These are phyloP conservation scores for Backusella tarrabulga DNA, from an alignment of 192 early-diverging fungal species.

Conservation along the genomic window DNA sequence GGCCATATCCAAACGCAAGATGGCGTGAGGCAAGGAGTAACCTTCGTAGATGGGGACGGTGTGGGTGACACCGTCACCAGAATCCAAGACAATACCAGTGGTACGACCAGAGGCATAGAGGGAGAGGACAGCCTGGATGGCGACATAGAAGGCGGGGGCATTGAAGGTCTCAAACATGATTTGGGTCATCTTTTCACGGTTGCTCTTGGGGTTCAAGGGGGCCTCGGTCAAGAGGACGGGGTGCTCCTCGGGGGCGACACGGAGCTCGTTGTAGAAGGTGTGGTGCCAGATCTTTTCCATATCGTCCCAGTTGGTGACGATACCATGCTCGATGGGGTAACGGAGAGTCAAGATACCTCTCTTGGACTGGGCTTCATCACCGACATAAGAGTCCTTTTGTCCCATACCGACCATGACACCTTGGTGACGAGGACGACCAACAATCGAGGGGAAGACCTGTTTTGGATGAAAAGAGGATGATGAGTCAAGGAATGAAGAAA, in stretches of 20 bases:
- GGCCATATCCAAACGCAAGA: slow-evolving; percentile 93
- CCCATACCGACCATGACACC: slow-evolving; percentile 91
- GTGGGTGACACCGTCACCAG: slow-evolving; percentile 97
- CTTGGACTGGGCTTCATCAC: slow-evolving; percentile 90
- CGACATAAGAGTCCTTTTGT: slow-evolving; percentile 89
- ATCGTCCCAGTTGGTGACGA: slow-evolving; percentile 92
- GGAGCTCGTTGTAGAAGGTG: slow-evolving; percentile 97
- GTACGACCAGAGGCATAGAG: slow-evolving; percentile 96
- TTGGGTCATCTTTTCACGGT: slow-evolving; percentile 99
- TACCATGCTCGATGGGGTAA: slow-evolving; percentile 91
- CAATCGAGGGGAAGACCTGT: slow-evolving; percentile 77
- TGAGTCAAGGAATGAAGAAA: neutral
- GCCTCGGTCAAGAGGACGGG: slow-evolving; percentile 96
- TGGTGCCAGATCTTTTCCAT: slow-evolving; percentile 98
- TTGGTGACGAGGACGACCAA: slow-evolving; percentile 85
- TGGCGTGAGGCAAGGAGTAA: slow-evolving; percentile 92
- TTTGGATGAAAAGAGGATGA: neutral
- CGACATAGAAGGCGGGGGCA: slow-evolving; percentile 93
- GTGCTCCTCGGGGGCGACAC: slow-evolving; percentile 97
- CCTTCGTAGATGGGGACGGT: slow-evolving; percentile 98
- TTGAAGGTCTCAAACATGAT: slow-evolving; percentile 99
- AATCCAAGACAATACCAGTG: slow-evolving; percentile 98
- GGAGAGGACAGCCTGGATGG: slow-evolving; percentile 95
- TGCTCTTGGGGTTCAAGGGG: slow-evolving; percentile 94
- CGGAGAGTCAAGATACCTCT: slow-evolving; percentile 84